These are phyloP conservation scores for Cordyceps javanica DNA, from an alignment of 2,329 filamentous ascomycete species.

Conservation along the genomic window DNA sequence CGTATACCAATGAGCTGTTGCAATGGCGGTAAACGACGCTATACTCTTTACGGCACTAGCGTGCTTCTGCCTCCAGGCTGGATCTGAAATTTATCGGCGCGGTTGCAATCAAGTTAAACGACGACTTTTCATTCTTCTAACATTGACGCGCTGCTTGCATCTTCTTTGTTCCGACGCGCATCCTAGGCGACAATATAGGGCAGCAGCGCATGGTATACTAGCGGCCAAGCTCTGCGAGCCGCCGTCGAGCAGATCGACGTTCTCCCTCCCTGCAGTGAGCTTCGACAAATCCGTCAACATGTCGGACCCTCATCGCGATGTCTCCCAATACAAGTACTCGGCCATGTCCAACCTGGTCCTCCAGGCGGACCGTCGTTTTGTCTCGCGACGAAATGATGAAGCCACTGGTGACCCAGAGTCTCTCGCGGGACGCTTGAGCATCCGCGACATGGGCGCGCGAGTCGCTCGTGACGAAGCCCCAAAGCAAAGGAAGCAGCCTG, in stretches of 20 bases:
- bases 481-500: constrained; percentile 69
- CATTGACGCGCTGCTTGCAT: constrained; percentile 8
- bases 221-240: constrained; percentile 12
- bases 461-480: constrained; percentile 74
- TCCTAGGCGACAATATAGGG: not conserved
- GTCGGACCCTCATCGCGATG: constrained; percentile 72
- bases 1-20: too few species aligned
- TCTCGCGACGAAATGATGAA: constrained; percentile 87
- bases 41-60: constrained; percentile 10
- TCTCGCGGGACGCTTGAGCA: constrained; percentile 85
- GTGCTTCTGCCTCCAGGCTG: constrained; percentile 4
- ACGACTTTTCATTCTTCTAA: not conserved
- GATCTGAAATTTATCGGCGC: constrained; percentile 32
- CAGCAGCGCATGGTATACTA: constrained; percentile 11
- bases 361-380: constrained; percentile 96
- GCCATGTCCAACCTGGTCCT: constrained; percentile 99
- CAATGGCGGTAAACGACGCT: constrained; percentile 14
- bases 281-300: constrained; percentile 42
- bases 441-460: constrained; percentile 88
- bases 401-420: constrained; percentile 96
- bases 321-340: constrained; percentile 98
- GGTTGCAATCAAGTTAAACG: constrained; percentile 17
- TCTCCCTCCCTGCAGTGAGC: constrained; percentile 2
- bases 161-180: not conserved
- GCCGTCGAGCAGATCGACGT: constrained; percentile 13